Evolutionary conservation across 2,329 filamentous ascomycete species (phyloP).

Genomic region (Botrytis tulipae): DNA sequence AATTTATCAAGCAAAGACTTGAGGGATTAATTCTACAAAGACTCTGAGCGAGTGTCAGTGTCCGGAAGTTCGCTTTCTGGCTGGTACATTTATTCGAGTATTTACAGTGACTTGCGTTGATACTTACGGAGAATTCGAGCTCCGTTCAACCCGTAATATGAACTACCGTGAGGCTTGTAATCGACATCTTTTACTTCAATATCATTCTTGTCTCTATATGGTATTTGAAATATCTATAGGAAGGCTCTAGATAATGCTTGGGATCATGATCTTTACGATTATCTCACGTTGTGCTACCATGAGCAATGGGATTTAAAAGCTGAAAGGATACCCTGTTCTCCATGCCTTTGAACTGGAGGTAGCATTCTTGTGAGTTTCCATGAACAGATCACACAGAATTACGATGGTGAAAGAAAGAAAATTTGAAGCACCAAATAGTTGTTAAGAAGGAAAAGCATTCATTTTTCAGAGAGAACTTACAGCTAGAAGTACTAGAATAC

Average conservation of each 20-base stretch:
- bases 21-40: background rate
- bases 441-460: background rate
- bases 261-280: too few species aligned
- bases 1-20: background rate
- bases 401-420: too few species aligned
- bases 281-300: too few species aligned
- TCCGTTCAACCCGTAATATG: too few species aligned
- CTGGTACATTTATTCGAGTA: background rate
- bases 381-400: too few species aligned
- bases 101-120: rapidly evolving
- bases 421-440: too few species aligned
- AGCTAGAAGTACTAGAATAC: rapidly evolving
- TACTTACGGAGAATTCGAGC: too few species aligned
- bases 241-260: too few species aligned
- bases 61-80: rapidly evolving
- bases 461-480: background rate
- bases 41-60: rapidly evolving
- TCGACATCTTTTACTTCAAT: background rate
- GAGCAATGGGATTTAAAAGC: too few species aligned
- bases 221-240: rapidly evolving
- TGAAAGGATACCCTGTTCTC: too few species aligned
- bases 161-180: background rate
- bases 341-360: too few species aligned
- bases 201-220: background rate
- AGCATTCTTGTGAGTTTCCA: too few species aligned